phyloP scores from a whole-genome alignment of 2,329 filamentous ascomycete species.

The Venturia pyrina region DNA sequence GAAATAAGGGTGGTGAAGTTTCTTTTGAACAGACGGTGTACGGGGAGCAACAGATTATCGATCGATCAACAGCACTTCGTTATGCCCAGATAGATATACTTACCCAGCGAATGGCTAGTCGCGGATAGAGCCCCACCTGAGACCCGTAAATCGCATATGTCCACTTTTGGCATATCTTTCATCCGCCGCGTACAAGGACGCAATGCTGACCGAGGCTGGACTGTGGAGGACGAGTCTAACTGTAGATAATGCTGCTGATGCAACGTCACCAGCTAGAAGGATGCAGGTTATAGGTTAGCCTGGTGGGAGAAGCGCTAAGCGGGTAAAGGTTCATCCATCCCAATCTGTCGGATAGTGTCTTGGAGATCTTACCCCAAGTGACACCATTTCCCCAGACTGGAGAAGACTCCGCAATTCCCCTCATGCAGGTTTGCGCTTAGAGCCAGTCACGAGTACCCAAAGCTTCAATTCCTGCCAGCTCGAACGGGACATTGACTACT shows the following conservation, averaged over 20 bases:
- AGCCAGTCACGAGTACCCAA: not conserved
- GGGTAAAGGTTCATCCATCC: not conserved
- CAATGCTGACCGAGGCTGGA: not conserved
- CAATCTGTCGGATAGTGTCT: not conserved
- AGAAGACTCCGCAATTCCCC: not conserved
- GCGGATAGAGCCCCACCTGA: not conserved
- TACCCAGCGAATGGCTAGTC: not conserved
- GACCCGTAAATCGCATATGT: not conserved
- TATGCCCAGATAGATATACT: not conserved
- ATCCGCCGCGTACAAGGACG: not conserved
- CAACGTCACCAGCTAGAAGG: not conserved
- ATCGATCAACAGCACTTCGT: not conserved
- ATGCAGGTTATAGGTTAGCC: not conserved
- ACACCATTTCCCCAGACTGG: not conserved
- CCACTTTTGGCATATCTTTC: conserved; percentile 1
- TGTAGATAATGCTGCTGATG: not conserved
- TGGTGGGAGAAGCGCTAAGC: not conserved
- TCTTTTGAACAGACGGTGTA: no score
- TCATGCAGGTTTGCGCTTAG: not conserved
- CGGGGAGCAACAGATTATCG: not conserved
- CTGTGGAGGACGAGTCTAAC: not conserved
- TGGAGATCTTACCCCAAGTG: not conserved
- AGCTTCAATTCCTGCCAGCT: not conserved
- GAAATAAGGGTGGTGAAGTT: not conserved
- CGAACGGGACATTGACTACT: no score